Evolutionary conservation across 2,329 filamentous ascomycete genomes (phyloP), one percentile per base, ranked within the genome.

Genomic region (Colletotrichum scovillei): DNA sequence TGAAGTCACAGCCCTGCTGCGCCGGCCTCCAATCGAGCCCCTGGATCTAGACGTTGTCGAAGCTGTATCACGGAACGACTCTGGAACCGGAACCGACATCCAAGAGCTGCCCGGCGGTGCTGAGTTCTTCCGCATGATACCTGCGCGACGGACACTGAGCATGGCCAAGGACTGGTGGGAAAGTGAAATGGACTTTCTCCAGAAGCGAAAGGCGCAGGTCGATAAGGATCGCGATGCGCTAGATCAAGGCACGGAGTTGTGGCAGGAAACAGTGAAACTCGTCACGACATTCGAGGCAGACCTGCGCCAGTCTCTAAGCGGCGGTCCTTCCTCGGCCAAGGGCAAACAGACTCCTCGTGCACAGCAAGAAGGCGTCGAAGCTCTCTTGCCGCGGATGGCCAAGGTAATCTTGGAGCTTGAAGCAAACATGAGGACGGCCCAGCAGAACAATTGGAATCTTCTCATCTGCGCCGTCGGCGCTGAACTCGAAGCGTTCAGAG

Each of bases 381-480:
- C 79, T 4, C 88, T 91, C 69, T 82, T 93, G 22, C 78, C 77
- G 5, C 86, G 88, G 73, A 92, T 95, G 87, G 84, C 87, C 32
- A 79, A 78, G 3, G 88, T 92, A 5, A 87, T 92, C 14, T 76
- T 78, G 0, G 86, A 88, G 3, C 81, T 96, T 4, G 87, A 91
- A 66, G 81, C 85, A 19, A 86, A 88, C 24, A 78, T 91, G 30
- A 82, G 85, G 1, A 78, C 87, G 2, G 92, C 92, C 0, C 89
- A 93, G 73, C 83, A 86, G 1, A 89, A 89, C 69, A 87, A 88
- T 19, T 96, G 94, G 93, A 95, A 92, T 69, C 83, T 95, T 19
- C 85, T 96, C 22, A 91, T 95, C 5, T 93, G 90, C 64, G 93
- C 93, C 12, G 91, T 96, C 42, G 92, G 93, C 0, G 93, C 94